Evolutionary conservation across 176 grass and related monocot species (phyloP).

Genomic region (Carex littledalei): DNA sequence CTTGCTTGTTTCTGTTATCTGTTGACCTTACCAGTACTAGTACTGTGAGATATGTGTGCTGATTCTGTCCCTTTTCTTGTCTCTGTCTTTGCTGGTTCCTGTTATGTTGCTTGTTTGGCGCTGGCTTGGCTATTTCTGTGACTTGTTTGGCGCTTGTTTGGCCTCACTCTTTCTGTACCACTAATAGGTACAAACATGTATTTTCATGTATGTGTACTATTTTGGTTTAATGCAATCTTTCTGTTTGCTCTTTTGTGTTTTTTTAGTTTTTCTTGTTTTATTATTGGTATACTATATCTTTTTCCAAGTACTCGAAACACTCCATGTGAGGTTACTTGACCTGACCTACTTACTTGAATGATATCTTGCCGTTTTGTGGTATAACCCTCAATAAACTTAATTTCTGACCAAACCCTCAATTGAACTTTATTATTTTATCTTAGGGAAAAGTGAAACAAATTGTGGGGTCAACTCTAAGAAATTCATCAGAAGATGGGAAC

Average conservation of each 20-base stretch:
- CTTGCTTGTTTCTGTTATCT: too few relatives aligned
- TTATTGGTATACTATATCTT: neutral
- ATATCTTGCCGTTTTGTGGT: neutral
- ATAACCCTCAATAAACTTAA: neutral
- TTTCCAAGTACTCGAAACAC: neutral
- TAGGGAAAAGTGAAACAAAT: constrained; percentile 98
- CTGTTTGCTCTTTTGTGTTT: neutral
- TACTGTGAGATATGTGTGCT: too few relatives aligned
- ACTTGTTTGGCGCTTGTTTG: too few relatives aligned
- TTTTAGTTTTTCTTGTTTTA: neutral
- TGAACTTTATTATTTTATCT: constrained; percentile 1
- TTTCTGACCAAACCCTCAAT: neutral
- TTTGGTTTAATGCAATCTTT: neutral
- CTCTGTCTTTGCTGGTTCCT: too few relatives aligned
- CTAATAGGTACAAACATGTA: neutral
- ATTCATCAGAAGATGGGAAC: constrained; percentile 31
- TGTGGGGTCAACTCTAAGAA: constrained; percentile 74
- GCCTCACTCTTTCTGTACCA: too few relatives aligned
- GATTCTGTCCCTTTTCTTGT: too few relatives aligned
- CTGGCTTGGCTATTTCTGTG: too few relatives aligned
- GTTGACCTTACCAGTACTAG: too few relatives aligned
- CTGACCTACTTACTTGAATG: neutral
- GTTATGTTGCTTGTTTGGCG: too few relatives aligned
- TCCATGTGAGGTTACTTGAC: neutral
- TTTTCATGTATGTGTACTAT: neutral